Evolutionary conservation across 2,329 filamentous ascomycete species (phyloP), one percentile per base, ranked within the genome.

Genomic region (Aspergillus pseudoviridinutans): DNA sequence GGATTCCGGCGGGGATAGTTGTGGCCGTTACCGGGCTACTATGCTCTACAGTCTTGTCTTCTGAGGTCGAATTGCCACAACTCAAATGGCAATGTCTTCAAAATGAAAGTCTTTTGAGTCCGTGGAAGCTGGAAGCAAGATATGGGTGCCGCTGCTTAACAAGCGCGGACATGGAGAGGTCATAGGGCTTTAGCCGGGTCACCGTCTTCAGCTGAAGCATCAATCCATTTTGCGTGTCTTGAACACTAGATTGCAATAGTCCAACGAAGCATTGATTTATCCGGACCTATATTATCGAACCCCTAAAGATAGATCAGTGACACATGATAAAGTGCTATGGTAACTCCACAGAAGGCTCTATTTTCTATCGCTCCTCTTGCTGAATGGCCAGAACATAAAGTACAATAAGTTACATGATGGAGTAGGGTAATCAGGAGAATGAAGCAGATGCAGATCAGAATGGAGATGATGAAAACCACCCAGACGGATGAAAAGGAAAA

Each of bases 391-490:
- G 54, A 57, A 58, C 63, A 63, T 66, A 69, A 66, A 61, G 62
- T 69, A 68, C 65, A 68, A 55, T 62, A 65, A 68, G 66, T 68
- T 68, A 68, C 65, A 69, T 50, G 53, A 55, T 57, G 51, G 57
- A 49, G 32, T 38, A 38, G 14, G 14, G 32, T 38, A 38, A 38
- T 38, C 32, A 38, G 14, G 42, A 32, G 35, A 55, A 49, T 22
- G 32, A 52, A 54, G 55, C 28, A 54, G 12, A 20, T 28, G 35
- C 24, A 54, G 51, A 49, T 47, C 49, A 41, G 41, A 52, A 49
- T 57, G 55, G 49, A 44, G 57, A 59, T 57, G 55, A 52, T 38
- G 52, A 51, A 29, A 59, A 53, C 57, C n/a, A 22, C 20, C 42
- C 42, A 20, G 22, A 24, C n/a, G 42, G 22, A 46, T 20, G 20